Base-by-base conservation (phyloP, 345 rosid genomes). In the Ceriops decandra region DNA sequence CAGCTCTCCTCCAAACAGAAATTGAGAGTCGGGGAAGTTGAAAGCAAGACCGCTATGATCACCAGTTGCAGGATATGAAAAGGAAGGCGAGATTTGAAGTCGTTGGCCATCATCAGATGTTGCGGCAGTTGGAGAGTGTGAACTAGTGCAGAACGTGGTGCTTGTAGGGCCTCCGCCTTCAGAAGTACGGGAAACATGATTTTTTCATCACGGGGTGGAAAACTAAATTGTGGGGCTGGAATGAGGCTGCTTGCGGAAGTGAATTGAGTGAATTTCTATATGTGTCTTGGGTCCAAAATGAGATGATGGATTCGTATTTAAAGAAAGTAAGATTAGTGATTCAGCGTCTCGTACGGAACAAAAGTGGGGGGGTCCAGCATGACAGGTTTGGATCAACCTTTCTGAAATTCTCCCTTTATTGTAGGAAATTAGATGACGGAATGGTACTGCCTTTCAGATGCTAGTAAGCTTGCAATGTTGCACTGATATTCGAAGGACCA, bases 371-470 rank as follows among this genome's bases (percentile, higher is more conserved):
- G 46, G 46, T 36, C 11, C 46, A 36, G 15, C 11, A 36, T 36
- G 46, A 36, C 58, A 21, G 49, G 63, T 52, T 35, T 35, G 72
- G 68, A 73, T 69, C 21, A 15, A 54, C 64, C 71, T 59, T 31
- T 54, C 15, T 8, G 27, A 11, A 26, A 53, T 53, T 53, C 46
- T 7, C 38, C 58, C 36, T 64, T 46, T 38, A 15, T 57, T 56
- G 30, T 22, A 38, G 71, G 52, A 22, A 47, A 59, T 21, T n/a
- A 20, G 42, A 38, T 16, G n/a, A 1, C 49, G 57, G 72, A 68
- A 20, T 3, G 60, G 32, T 59, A 68, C 46, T 42, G 27, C 5
- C 51, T 38, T 47, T 36, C 15, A 5, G 42, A 5, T 28, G 52
- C 27, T 8, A 36, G 46, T 8, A 36, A 36, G 46, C 13, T 1